Percentiles rank a stretch among this genome's conserved stretches.
Conservation (phyloP, 2,329 filamentous ascomycete species). For the Beauveria brongniartii region DNA sequence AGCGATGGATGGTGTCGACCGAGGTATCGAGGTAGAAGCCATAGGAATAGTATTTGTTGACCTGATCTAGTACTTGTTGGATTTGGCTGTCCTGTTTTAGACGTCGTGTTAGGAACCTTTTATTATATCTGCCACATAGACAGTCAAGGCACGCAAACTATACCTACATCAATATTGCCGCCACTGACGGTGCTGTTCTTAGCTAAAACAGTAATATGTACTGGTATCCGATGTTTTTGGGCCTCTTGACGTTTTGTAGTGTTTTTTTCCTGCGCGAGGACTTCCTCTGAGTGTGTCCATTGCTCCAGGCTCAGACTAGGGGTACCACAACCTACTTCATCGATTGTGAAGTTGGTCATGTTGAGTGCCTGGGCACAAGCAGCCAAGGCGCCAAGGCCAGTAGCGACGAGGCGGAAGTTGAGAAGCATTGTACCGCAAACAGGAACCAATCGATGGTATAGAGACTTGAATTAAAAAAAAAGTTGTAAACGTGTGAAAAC, state of each 20-base stretch:
- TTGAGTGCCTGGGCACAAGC: neutral
- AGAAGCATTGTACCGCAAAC: neutral
- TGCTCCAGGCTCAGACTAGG: neutral
- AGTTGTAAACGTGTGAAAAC: neutral
- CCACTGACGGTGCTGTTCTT: neutral
- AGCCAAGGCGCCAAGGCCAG: neutral
- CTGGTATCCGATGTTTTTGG: neutral
- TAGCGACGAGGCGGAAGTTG: neutral
- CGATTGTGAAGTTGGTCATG: neutral
- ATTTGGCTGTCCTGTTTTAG: neutral
- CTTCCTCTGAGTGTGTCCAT: neutral
- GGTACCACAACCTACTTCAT: neutral
- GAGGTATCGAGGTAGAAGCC: neutral
- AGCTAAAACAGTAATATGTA: neutral
- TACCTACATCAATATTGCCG: neutral
- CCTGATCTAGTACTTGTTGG: neutral
- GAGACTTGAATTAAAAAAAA: neutral
- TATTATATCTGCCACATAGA: neutral
- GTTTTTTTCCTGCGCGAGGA: neutral
- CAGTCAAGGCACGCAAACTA: neutral
- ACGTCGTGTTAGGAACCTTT: neutral
- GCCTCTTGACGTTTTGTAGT: neutral
- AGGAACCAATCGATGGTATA: neutral
- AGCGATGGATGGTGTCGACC: neutral
- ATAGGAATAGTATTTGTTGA: neutral